Base-by-base conservation (phyloP, 2,329 filamentous ascomycete species). In the Fusarium begoniae region DNA sequence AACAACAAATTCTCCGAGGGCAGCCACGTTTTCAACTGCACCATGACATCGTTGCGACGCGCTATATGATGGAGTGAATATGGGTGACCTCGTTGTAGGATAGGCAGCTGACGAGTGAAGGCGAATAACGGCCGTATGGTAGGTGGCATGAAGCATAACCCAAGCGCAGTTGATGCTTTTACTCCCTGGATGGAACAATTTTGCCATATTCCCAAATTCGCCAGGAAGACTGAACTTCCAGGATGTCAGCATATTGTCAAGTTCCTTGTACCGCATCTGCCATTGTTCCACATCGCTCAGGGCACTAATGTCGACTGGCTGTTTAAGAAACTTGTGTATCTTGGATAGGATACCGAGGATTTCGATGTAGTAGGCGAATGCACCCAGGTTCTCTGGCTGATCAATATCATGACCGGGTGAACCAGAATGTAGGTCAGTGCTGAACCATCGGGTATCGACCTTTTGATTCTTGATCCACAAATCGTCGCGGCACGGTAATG, bases 81-180 rank as follows among this genome's bases (percentile, higher is more conserved):
- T 95, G 18, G 92, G 92, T 4, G 94, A 97, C 38, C 94, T 89
- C 8, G 94, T 96, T 9, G 94, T 97, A 8, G 95, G 95, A 81
- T 98, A 98, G 5, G 95, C 95, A 11, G 95, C 94, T 3, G 94
- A 97, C 1, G 95, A 98, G 83, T 98, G 95, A 30, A 98, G 87
- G 41, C 95, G 91, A 76, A 98, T 97, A 14, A 97, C 91, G 51
- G 95, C 93, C 2, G 94, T 97, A 81, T 97, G 94, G 79, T 95
- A 97, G 2, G 94, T 95, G 9, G 94, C 93, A 80, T 98, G 95
- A 37, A 98, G 86, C 92, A 97, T 97, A 57, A 98, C 91, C 92
- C 95, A 95, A 59, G 92, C 92, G 80, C 93, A 94, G 79, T 93
- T 94, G 54, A 95, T 85, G 47, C 88, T 88, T 80, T 93, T 94